Percentiles rank a stretch among this genome's conserved stretches.
phyloP scores from a whole-genome alignment of 2,329 filamentous ascomycete genomes.

The Magnaporthiopsis poae region DNA sequence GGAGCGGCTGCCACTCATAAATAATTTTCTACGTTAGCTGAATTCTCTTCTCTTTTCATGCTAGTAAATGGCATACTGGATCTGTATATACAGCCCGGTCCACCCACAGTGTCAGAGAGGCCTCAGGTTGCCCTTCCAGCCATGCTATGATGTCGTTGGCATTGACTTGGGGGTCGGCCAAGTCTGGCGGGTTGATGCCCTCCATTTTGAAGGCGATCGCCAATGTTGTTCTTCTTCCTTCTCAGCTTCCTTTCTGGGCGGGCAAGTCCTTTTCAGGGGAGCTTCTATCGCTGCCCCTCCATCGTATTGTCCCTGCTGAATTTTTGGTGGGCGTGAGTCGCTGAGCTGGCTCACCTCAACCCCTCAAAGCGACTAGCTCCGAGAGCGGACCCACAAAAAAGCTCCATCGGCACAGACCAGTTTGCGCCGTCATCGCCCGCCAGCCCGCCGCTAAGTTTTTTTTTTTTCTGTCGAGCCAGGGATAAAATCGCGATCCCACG shows the following conservation, averaged over 20 bases:
- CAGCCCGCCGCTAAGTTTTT: slow-evolving; percentile 7
- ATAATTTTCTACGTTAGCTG: slow-evolving; percentile 7
- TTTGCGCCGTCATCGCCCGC: slow-evolving; percentile 11
- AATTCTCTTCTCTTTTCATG: slow-evolving; percentile 1
- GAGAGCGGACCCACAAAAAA: not conserved
- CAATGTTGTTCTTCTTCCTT: not conserved
- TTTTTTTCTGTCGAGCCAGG: slow-evolving; percentile 10
- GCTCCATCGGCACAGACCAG: slow-evolving; percentile 10
- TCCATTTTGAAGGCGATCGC: slow-evolving; percentile 9
- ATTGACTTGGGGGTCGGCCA: slow-evolving; percentile 17
- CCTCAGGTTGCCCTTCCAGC: slow-evolving; percentile 16
- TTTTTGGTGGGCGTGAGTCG: not conserved
- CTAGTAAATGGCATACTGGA: not conserved
- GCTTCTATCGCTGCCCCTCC: not conserved
- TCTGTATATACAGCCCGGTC: not conserved
- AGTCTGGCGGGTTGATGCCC: slow-evolving; percentile 10
- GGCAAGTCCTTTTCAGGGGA: not conserved
- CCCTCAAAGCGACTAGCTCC: not conserved
- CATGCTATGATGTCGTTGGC: slow-evolving; percentile 19
- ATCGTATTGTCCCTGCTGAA: not conserved
- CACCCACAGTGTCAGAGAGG: slow-evolving; percentile 2
- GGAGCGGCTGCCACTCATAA: not conserved
- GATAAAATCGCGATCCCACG: not conserved
- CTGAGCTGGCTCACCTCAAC: not conserved
- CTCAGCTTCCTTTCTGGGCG: not conserved